phyloP scores from a whole-genome alignment of 371 early-diverging fungal genomes.

The Catenaria anguillulae region DNA sequence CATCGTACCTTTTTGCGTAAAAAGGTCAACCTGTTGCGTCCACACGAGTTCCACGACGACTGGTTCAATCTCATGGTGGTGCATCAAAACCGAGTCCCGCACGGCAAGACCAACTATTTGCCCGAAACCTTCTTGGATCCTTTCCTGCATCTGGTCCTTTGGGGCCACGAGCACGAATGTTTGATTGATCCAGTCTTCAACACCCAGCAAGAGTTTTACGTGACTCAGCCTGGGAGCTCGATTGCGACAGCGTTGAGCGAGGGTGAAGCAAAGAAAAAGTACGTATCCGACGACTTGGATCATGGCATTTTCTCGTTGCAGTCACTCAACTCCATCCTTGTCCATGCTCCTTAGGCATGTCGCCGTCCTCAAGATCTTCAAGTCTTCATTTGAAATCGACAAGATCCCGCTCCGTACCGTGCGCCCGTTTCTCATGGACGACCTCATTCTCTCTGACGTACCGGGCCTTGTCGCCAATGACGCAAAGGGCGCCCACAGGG shows the following conservation, averaged over 20 bases:
- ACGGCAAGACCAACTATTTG: conserved; percentile 71
- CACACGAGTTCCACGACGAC: conserved; percentile 36
- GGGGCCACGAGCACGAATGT: conserved; percentile 99
- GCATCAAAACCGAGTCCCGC: conserved; percentile 80
- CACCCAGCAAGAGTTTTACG: conserved; percentile 47
- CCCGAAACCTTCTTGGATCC: conserved; percentile 73
- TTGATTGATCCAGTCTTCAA: conserved; percentile 56
- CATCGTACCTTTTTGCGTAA: conserved; percentile 64
- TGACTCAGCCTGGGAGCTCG: conserved; percentile 94
- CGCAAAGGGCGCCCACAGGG: conserved; percentile 25
- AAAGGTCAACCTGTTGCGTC: conserved; percentile 58
- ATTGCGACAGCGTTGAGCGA: conserved; percentile 88
- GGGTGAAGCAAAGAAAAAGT: conserved; percentile 80
- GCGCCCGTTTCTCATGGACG: conserved; percentile 74
- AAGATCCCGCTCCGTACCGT: conserved; percentile 63
- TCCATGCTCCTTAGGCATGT: conserved; percentile 57
- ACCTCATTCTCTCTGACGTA: conserved; percentile 41
- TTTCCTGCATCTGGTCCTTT: conserved; percentile 81
- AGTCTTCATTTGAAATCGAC: conserved; percentile 46
- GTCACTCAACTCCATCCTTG: neutral
- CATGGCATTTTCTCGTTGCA: neutral
- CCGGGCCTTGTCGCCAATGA: conserved; percentile 23
- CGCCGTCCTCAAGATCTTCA: conserved; percentile 52
- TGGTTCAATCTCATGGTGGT: conserved; percentile 70
- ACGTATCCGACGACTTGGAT: conserved; percentile 16